Evolutionary conservation across 768 basidiomycete species (phyloP).

Genomic region (Lactarius sp.): DNA sequence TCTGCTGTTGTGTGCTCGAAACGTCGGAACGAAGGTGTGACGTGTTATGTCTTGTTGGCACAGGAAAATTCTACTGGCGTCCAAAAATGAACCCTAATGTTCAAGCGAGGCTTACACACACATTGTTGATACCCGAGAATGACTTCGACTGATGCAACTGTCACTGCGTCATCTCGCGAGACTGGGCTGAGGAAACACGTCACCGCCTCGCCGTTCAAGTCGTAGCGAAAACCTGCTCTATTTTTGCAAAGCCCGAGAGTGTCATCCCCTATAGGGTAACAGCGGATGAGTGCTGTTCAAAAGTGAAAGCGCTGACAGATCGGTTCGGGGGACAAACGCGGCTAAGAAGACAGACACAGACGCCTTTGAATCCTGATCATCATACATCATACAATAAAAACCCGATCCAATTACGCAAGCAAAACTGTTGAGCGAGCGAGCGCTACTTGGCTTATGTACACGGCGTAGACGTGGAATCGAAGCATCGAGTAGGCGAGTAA

Average conservation of each 20-base stretch:
- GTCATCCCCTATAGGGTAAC: not conserved
- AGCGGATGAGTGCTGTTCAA: too few relatives aligned
- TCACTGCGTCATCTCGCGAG: not conserved
- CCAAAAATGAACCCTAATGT: too few relatives aligned
- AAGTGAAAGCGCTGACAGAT: not conserved
- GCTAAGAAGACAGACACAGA: too few relatives aligned
- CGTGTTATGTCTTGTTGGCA: not conserved
- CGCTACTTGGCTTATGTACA: constrained; percentile 12
- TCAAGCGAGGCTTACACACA: not conserved
- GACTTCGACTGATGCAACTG: not conserved
- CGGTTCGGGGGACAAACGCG: not conserved
- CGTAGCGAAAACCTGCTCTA: not conserved
- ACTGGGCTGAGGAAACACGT: not conserved
- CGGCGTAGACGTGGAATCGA: constrained; percentile 14
- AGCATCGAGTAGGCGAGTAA: constrained; percentile 10
- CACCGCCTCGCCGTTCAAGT: not conserved
- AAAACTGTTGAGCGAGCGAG: not conserved
- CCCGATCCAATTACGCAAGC: not conserved
- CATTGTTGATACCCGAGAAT: not conserved
- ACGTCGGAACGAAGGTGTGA: not conserved
- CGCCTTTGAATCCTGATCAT: too few relatives aligned
- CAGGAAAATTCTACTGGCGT: not conserved
- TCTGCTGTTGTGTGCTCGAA: constrained; percentile 1
- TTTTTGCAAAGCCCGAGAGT: not conserved
- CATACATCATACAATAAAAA: too few relatives aligned